Evolutionary conservation across 2,329 filamentous ascomycete species (phyloP).

Genomic region (Diaporthe batatas): DNA sequence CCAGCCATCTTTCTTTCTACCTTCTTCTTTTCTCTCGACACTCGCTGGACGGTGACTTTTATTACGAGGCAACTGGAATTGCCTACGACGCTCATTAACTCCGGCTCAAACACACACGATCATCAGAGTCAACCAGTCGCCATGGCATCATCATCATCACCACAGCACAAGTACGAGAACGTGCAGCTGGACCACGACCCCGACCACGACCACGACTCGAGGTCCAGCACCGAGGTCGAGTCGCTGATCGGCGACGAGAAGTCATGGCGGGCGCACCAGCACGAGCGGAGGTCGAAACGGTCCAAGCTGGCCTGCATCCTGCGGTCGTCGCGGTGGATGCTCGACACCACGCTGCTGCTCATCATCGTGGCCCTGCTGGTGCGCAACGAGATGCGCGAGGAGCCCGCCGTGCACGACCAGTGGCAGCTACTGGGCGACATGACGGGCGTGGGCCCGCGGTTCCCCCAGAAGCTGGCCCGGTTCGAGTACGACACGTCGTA

Average conservation of each 20-base stretch:
- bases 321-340: constrained; percentile 53
- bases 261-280: constrained; percentile 50
- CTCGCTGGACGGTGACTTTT: constrained; percentile 36
- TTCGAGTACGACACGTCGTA: constrained; percentile 53
- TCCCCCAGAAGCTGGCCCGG: constrained; percentile 50
- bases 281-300: constrained; percentile 41
- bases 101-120: background rate
- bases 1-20: background rate
- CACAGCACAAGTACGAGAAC: constrained; percentile 49
- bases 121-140: background rate
- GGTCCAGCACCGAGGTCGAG: constrained; percentile 56
- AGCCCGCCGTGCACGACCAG: constrained; percentile 43
- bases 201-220: constrained; percentile 52
- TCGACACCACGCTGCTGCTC: constrained; percentile 55
- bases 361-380: constrained; percentile 54
- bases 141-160: constrained; percentile 27
- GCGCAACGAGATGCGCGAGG: constrained; percentile 48
- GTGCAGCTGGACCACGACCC: constrained; percentile 49
- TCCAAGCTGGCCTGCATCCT: constrained; percentile 47
- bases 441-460: constrained; percentile 53
- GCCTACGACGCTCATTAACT: constrained; percentile 16
- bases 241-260: constrained; percentile 57
- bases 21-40: background rate
- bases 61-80: constrained; percentile 33
- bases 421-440: constrained; percentile 54